Evolutionary conservation across 2,329 filamentous ascomycete species (phyloP), one percentile per base, ranked within the genome.

Genomic region (Teratosphaeria nubilosa): DNA sequence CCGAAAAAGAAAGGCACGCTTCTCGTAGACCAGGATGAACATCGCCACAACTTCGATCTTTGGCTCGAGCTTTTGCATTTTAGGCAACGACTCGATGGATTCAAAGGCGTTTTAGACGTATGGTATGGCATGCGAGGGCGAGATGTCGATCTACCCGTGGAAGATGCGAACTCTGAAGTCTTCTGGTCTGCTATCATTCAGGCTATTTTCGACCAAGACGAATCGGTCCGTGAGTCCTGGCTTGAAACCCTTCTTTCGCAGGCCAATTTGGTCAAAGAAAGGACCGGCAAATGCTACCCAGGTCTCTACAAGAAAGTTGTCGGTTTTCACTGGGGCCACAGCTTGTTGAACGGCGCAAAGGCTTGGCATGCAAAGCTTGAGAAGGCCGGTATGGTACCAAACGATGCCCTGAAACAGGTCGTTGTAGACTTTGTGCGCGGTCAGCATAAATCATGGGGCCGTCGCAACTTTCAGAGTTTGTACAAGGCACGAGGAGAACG

Each of bases 111-210:
- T 5, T 53, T 64, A n/a, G 68, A 71, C 6, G 70, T 79, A 5
- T 82, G 77, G 76, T 60, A 71, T 32, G 73, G 68, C 51, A 72
- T 75, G 68, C 68, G 63, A 11, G 55, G 63, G 13, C 67, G 72
- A 25, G 64, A 67, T 2, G 65, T 78, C 25, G 64, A 69, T 24
- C 61, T 81, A 11, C 78, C 78, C 14, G 70, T 65, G 2, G 60
- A 64, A 13, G 73, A 75, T 20, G 56, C 60, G n/a, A 63, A 74
- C 4, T 75, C 77, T 20, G 67, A 73, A 9, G 67, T 67, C 13
- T 60, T 82, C 6, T 82, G 80, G 80, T 66, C 67, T 0, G 73
- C 70, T 0, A 76, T 81, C 53, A 61, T 80, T 52, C 69, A 71
- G 55, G 63, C 73, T 69, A 71, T n/a, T 62, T 73, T 54, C 54